Base-by-base conservation (phyloP, 495 filamentous ascomycete genomes). In the Xylaria longipes region DNA sequence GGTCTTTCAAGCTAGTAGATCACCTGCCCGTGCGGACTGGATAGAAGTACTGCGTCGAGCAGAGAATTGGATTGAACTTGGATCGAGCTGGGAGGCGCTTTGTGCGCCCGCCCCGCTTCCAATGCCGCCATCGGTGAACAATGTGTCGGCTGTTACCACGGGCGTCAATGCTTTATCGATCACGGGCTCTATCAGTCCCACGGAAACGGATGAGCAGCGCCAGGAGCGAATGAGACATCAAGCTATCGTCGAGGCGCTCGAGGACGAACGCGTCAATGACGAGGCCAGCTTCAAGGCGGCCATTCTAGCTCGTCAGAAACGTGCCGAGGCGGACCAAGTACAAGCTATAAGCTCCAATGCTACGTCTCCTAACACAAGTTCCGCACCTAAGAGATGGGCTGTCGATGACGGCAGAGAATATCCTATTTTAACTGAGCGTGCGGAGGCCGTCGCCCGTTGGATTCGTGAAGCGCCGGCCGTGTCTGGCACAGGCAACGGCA, bases 1-100 rank as follows among this genome's bases (percentile, higher is more conserved):
- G 0, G 88, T 94, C 64, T 94, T 95, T 75, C 89, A 93, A 65
- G 87, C 91, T 8, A 89, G 91, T 31, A 85, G 92, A 37, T 91
- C 88, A 5, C 91, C 91, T 2, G 89, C 90, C 6, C 88, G 92
- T 37, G 88, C 91, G 8, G 92, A 95, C 79, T 95, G 92, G 92
- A 87, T 92, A 56, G 92, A 95, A 79, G 85, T 94, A 3, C 78
- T 95, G 3, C 89, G 90, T 9, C 84, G 86, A 54, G 83, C 85
- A 1, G 84, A 85, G 37, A 92, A 93, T 72, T 92, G 89, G 88
- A 85, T 93, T 60, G 84, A 87, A 14, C 82, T 94, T 5, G 73
- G 79, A 12, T 82, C 84, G 4, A 84, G 83, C 27, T 94, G 92
- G 92, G 91, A 94, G 63, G 81, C 82, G 0, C 87, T 94, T 35